A percentile compares a stretch with the other conserved stretches of the same genome.
Evolutionary conservation across 2,329 filamentous ascomycete genomes (phyloP).

Genomic region (Cladophialophora yegresii): DNA sequence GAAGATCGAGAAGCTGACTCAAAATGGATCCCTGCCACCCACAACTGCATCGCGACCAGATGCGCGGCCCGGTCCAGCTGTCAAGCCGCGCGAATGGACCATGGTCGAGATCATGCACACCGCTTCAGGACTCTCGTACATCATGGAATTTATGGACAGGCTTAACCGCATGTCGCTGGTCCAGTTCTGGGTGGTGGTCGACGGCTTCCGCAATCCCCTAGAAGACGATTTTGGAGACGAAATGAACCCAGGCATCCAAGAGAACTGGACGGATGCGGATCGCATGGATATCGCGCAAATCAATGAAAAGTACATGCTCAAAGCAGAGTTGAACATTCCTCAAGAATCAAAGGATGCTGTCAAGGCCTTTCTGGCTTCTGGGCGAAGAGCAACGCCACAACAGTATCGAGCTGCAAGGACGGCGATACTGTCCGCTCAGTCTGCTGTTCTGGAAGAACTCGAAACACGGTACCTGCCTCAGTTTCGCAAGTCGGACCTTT

Average conservation of each 20-base stretch:
- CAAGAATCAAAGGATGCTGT: slow-evolving; percentile 70
- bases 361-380: slow-evolving; percentile 74
- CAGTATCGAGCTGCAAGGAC: slow-evolving; percentile 83
- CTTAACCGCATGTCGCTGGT: slow-evolving; percentile 83
- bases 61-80: slow-evolving; percentile 47
- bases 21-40: slow-evolving; percentile 53
- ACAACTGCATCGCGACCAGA: slow-evolving; percentile 37
- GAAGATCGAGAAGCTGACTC: slow-evolving; percentile 77
- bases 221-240: slow-evolving; percentile 79
- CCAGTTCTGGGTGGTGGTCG: slow-evolving; percentile 97
- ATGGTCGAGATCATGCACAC: slow-evolving; percentile 86
- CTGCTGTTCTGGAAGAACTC: slow-evolving; percentile 79
- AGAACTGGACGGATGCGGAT: slow-evolving; percentile 77
- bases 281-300: slow-evolving; percentile 87
- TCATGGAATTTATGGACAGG: slow-evolving; percentile 99
- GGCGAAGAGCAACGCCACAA: slow-evolving; percentile 70
- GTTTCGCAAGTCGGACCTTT: slow-evolving; percentile 91
- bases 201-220: slow-evolving; percentile 90
- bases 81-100: slow-evolving; percentile 68
- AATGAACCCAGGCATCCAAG: slow-evolving; percentile 38
- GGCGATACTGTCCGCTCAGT: slow-evolving; percentile 79
- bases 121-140: slow-evolving; percentile 88
- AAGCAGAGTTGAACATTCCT: slow-evolving; percentile 76
- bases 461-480: slow-evolving; percentile 75
- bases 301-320: slow-evolving; percentile 82